Base-by-base conservation (phyloP, 2,329 filamentous ascomycete genomes). In the Aureobasidium leucospermi region DNA sequence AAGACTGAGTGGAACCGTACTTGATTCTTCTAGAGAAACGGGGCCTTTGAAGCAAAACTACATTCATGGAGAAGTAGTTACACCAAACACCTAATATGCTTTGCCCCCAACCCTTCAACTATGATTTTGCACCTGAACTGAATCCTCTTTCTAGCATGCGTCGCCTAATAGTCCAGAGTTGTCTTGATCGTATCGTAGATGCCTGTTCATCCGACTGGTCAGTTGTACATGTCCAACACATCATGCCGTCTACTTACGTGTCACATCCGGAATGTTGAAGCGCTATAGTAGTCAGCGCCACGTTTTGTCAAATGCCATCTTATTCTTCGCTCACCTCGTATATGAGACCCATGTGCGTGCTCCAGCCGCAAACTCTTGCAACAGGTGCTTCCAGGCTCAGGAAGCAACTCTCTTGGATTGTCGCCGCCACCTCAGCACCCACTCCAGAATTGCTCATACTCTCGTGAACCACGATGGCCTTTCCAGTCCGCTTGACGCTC, bases 361-460 rank as follows among this genome's bases (percentile, higher is more conserved):
- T 90, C 89, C 89, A 96, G n/a, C 92, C 91, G 3, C 89, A 89
- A 5, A 96, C 86, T 52, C 92, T 82, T 64, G 86, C 83, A 7
- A 96, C 89, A 0, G 92, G 92, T 5, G 92, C 91, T 69, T 96
- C 91, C 31, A 96, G 75, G 3, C 86, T 81, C 63, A 94, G 71
- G 70, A 96, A 96, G 0, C 90, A 93, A 59, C 88, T 85, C 65
- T 94, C 90, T 71, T 96, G 91, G 55, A 96, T 89, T 1, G 88
- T 88, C 0, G 91, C 90, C 1, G 92, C 90, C 0, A 96, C 86
- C 70, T 96, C 91, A 5, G 92, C 91, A 2, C 92, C 92, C 15
- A 96, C 83, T 13, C 92, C 92, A 6, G 88, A 88, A 67, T 96
- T 96, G 64, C 92, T 81, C 88, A 94, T 95, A 60, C 90, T 86